These are phyloP conservation scores for Sphaerobolus stellatus DNA, from an alignment of 1,284 basidiomycete species.

Conservation along the genomic window DNA sequence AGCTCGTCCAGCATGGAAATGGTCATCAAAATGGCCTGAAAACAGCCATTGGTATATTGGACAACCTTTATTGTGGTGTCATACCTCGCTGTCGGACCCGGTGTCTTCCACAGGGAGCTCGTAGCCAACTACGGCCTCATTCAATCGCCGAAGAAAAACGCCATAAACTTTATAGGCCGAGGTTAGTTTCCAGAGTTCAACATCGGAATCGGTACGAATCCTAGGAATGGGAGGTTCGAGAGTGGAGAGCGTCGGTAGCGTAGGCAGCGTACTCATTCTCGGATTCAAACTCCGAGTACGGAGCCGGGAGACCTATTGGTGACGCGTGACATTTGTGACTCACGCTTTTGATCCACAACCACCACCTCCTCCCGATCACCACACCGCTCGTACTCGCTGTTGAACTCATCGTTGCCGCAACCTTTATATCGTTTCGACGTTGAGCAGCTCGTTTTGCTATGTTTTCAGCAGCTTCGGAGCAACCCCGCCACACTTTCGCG, in stretches of 20 bases:
- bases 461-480: conserved; percentile 48
- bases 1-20: conserved; percentile 68
- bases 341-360: conserved; percentile 2
- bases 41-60: conserved; percentile 11
- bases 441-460: conserved; percentile 31
- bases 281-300: not conserved
- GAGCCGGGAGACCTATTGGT: not conserved
- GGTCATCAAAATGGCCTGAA: conserved; percentile 49
- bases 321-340: not conserved
- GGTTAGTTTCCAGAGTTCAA: conserved; percentile 65
- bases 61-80: conserved; percentile 28
- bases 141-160: conserved; percentile 71
- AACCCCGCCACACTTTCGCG: conserved; percentile 48
- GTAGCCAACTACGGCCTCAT: conserved; percentile 69
- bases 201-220: conserved; percentile 69
- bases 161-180: conserved; percentile 70
- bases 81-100: conserved; percentile 33
- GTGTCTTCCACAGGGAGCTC: conserved; percentile 39
- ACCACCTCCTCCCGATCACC: conserved; percentile 7
- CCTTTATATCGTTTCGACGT: not conserved
- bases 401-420: not conserved
- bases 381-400: conserved; percentile 7
- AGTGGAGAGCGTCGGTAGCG: not conserved
- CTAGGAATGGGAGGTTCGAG: conserved; percentile 32
- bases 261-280: not conserved